Evolutionary conservation across 2,329 filamentous ascomycete species (phyloP), one percentile per base, ranked within the genome.

Genomic region (Fusarium sarcochroum): DNA sequence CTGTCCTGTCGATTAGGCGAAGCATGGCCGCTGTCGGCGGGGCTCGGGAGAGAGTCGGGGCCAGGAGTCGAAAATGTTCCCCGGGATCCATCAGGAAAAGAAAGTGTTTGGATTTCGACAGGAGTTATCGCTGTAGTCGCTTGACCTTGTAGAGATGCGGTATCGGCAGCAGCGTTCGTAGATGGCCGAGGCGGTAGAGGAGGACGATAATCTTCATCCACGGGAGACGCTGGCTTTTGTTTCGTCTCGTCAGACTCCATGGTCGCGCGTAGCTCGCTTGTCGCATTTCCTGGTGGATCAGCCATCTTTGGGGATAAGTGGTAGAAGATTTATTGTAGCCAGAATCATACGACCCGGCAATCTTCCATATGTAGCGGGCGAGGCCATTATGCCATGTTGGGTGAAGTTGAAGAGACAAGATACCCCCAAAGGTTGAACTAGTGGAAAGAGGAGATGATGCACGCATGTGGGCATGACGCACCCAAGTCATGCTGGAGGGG

Each of bases 51-150:
- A 18, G 78, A 73, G 48, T 76, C 76, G 34, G 75, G 72, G 37
- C 71, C 79, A 17, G 76, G 76, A 21, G 77, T 82, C 48, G 85
- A 79, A 73, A 91, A 91, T 2, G 87, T 90, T 37, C 91, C 90
- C 61, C 88, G 85, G 20, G 88, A 87, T 61, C 88, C 89, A 76
- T 93, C 92, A 13, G 89, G 89, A 66, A 92, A 91, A 2, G 90
- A 89, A 49, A 94, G 85, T 0, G 91, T 93, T 71, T 93, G 91
- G 56, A 94, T 90, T 70, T 95, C 94, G 65, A 94, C 86, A 17
- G 93, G 87, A 1, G 93, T 95, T 15, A 98, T 76, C 11, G 94
- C 94, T 1, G 94, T 98, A 5, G 94, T 98, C 47, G 95, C 89
- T 61, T 89, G 89, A 3, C 91, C 89, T 67, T 82, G 84, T 55